A percentile compares a stretch with the other conserved stretches of the same genome.
Evolutionary conservation across 2,329 filamentous ascomycete species (phyloP).

Genomic region (Whalleya microplaca): DNA sequence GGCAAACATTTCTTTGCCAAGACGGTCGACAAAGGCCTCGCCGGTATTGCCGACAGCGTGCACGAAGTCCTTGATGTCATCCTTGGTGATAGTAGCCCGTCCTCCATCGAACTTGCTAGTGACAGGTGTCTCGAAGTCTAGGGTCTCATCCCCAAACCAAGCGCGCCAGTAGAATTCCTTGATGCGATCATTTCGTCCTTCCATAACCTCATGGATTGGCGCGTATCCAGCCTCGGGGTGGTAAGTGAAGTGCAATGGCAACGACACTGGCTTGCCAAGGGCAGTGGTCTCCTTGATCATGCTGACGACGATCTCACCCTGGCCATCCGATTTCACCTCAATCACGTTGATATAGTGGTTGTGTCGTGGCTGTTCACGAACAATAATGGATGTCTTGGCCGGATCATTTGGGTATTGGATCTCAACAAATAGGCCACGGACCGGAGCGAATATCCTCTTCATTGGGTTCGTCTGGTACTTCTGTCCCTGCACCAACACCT

Average conservation of each 20-base stretch:
- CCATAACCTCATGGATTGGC: slow-evolving; percentile 97
- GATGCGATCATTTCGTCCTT: slow-evolving; percentile 93
- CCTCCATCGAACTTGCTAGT: slow-evolving; percentile 91
- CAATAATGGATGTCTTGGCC: slow-evolving; percentile 79
- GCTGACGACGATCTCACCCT: slow-evolving; percentile 83
- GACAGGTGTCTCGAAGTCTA: slow-evolving; percentile 83
- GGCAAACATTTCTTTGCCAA: slow-evolving; percentile 89
- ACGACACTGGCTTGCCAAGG: slow-evolving; percentile 76
- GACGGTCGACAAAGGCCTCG: slow-evolving; percentile 94
- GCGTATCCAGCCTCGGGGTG: slow-evolving; percentile 95
- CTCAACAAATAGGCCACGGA: slow-evolving; percentile 86
- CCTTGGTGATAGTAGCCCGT: slow-evolving; percentile 80
- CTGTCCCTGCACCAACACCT: slow-evolving; percentile 92
- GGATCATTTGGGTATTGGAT: slow-evolving; percentile 82
- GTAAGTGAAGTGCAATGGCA: slow-evolving; percentile 89
- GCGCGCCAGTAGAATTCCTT: slow-evolving; percentile 99
- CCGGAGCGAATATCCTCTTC: slow-evolving; percentile 85
- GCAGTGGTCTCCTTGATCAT: slow-evolving; percentile 94
- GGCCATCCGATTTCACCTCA: slow-evolving; percentile 74
- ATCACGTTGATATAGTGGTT: slow-evolving; percentile 89
- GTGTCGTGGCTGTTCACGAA: slow-evolving; percentile 84
- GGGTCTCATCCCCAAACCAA: slow-evolving; percentile 88
- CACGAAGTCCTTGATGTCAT: slow-evolving; percentile 98
- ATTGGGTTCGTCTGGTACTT: slow-evolving; percentile 98
- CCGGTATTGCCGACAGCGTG: slow-evolving; percentile 97